Base-by-base conservation (phyloP, 2,329 filamentous ascomycete genomes). In the Purpureocillium lavendulum region DNA sequence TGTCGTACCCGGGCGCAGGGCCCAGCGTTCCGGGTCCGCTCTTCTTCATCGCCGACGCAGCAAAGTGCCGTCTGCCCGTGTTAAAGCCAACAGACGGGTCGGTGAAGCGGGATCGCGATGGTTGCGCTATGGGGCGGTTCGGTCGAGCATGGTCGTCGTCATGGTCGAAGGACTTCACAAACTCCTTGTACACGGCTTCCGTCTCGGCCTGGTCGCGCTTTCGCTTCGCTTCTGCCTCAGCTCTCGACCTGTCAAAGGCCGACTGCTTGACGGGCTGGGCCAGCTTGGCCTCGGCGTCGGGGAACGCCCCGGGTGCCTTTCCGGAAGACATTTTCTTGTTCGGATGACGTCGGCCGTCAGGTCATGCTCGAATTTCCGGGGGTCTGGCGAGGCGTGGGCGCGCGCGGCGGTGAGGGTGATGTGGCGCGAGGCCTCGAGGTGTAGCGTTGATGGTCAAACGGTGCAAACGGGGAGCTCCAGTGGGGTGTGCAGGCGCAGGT, bases 191-290 rank as follows among this genome's bases (percentile, higher is more conserved):
- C 1, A 88, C 87, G 17, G 87, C 87, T 16, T 84, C 86, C 7
- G 86, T 94, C 64, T 95, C 89, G 49, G 83, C 87, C 53, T 83
- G 84, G 61, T 94, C 89, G 49, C 87, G 77, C 50, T 77, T 74
- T 43, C 85, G 81, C 65, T 95, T 95, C 17, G 87, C 87, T 67
- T 94, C 87, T 41, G 85, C 86, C 58, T 94, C 87, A 43, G 86
- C 86, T 60, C 85, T 87, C 59, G 94, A 85, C 51, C 82, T 82
- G 65, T 95, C 89, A 58, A 94, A 95, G 18, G 84, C 73, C 15
- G 87, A 94, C 57, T 92, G 86, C 62, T 89, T 92, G 45, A 81
- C 74, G 0, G 86, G 80, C 36, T 86, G 86, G 40, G 83, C 77
- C 37, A 92, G 78, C 62, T 94, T 94, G 38, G 80, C 75, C 41